A percentile compares a stretch with the other conserved stretches of the same genome.
Conservation (phyloP, 495 filamentous ascomycete genomes). For the Astrothelium subdiscretum region DNA sequence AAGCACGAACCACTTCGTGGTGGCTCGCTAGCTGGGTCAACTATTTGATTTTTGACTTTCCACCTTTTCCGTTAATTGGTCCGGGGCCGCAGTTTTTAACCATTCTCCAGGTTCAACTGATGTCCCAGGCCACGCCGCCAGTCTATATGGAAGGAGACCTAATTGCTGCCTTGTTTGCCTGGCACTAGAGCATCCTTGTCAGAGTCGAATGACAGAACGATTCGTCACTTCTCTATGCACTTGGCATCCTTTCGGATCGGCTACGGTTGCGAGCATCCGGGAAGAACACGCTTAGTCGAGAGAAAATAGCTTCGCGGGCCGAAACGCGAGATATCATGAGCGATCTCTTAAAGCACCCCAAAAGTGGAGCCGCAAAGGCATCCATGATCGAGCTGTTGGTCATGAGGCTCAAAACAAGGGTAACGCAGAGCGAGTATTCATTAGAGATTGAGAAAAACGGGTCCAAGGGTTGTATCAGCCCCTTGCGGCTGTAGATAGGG, state of each 20-base stretch:
- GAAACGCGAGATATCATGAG: neutral
- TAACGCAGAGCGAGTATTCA: neutral
- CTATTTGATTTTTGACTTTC: neutral
- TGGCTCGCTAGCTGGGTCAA: neutral
- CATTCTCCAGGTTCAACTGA: neutral
- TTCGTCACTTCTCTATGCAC: neutral
- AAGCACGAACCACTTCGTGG: neutral
- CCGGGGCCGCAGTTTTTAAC: neutral
- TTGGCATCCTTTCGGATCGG: neutral
- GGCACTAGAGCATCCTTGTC: neutral
- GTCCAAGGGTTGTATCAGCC: neutral
- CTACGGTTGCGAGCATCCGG: neutral
- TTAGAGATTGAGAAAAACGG: neutral
- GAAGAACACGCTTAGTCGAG: neutral
- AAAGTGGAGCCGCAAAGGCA: neutral
- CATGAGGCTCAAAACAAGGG: neutral
- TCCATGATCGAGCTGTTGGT: neutral
- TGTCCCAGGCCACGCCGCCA: neutral
- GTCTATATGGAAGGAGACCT: neutral
- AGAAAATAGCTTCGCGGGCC: neutral
- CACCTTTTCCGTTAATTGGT: no score
- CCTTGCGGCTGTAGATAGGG: neutral
- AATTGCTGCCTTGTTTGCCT: neutral
- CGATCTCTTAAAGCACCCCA: neutral
- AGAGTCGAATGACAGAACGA: neutral